Conservation (phyloP, 1,139 yeast genomes). For the Yamadazyma triangularis region DNA sequence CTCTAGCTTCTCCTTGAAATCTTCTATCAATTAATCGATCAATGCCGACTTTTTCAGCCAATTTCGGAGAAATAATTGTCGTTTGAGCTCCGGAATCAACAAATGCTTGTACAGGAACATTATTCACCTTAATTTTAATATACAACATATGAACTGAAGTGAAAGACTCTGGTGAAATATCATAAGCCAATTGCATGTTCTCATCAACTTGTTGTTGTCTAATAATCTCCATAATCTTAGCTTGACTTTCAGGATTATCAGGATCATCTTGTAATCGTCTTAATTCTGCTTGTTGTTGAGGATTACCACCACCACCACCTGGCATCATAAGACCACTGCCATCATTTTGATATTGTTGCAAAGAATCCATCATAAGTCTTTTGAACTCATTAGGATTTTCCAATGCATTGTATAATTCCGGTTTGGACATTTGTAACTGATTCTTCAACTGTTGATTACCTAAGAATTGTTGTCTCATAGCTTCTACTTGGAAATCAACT, state of each 20-base stretch:
- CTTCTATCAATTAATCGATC: slow-evolving; percentile 75
- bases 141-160: slow-evolving; percentile 80
- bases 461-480: slow-evolving; percentile 44
- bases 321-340: slow-evolving; percentile 7
- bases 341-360: slow-evolving; percentile 15
- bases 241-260: slow-evolving; percentile 70
- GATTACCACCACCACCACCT: slow-evolving; percentile 4
- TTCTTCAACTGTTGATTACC: slow-evolving; percentile 32
- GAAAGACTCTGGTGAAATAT: slow-evolving; percentile 86
- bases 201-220: slow-evolving; percentile 73
- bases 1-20: slow-evolving; percentile 78
- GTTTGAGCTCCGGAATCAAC: slow-evolving; percentile 96
- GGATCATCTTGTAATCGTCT: slow-evolving; percentile 54
- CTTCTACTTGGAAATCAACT: slow-evolving; percentile 43
- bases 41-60: slow-evolving; percentile 73
- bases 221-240: slow-evolving; percentile 61
- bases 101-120: slow-evolving; percentile 79
- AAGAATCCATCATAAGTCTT: slow-evolving; percentile 33
- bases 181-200: slow-evolving; percentile 74
- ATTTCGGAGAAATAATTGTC: slow-evolving; percentile 72
- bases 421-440: slow-evolving; percentile 33
- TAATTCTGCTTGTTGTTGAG: slow-evolving; percentile 43
- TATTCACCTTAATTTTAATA: slow-evolving; percentile 73
- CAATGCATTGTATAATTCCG: slow-evolving; percentile 40
- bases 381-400: slow-evolving; percentile 53